These are phyloP conservation scores for Aspergillus avenaceus DNA, from an alignment of 495 filamentous ascomycete species.

Conservation along the genomic window DNA sequence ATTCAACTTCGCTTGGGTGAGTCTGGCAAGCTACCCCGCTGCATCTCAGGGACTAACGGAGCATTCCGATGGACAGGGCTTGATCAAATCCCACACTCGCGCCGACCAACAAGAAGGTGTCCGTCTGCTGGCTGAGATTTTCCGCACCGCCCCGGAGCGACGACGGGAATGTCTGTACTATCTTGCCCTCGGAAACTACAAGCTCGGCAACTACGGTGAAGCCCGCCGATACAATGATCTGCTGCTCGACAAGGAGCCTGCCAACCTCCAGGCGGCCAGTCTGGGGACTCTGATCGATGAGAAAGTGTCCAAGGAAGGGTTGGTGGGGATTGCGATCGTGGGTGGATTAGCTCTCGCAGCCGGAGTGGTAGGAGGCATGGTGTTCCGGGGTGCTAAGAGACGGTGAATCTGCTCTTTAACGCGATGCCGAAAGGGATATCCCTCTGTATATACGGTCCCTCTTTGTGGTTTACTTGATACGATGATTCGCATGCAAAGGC, in stretches of 20 bases:
- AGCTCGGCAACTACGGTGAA: constrained; percentile 94
- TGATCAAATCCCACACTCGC: constrained; percentile 85
- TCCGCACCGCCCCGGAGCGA: constrained; percentile 83
- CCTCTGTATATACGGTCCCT: constrained; percentile 16
- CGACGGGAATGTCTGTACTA: constrained; percentile 98
- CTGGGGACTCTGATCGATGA: constrained; percentile 86
- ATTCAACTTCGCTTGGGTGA: constrained; percentile 98
- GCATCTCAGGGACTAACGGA: not conserved
- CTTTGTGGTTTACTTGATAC: not conserved
- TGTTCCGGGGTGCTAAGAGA: constrained; percentile 67
- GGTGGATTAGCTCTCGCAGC: constrained; percentile 90
- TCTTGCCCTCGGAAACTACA: constrained; percentile 93
- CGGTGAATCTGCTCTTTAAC: constrained; percentile 24
- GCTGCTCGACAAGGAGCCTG: constrained; percentile 81
- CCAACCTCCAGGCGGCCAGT: constrained; percentile 83
- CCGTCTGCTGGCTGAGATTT: constrained; percentile 91
- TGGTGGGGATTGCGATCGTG: constrained; percentile 95
- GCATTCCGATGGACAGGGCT: constrained; percentile 51
- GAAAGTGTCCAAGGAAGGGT: constrained; percentile 88
- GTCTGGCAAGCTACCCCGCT: no score
- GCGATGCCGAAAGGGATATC: not conserved
- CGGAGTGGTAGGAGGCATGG: constrained; percentile 82
- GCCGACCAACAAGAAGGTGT: constrained; percentile 93
- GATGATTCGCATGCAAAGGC: constrained; percentile 8
- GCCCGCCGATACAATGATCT: constrained; percentile 91